Percentiles rank a stretch among this genome's conserved stretches.
Conservation (phyloP, 164 flowering plant species). For the Aristolochia californica region DNA sequence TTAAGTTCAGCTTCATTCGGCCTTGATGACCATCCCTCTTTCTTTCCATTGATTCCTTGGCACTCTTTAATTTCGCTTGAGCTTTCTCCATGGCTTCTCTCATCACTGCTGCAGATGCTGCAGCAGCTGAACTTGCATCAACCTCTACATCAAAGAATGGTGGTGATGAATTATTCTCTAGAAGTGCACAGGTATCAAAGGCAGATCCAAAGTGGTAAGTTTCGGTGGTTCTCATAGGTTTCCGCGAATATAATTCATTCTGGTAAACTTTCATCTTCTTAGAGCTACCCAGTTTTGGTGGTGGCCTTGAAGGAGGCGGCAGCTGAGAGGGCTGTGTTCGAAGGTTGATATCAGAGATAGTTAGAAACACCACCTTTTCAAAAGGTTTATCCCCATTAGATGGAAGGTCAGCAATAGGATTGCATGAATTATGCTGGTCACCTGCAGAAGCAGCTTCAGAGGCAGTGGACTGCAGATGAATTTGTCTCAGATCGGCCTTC, state of each 20-base stretch:
- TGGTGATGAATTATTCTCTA: constrained; percentile 31
- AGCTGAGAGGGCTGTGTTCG: constrained; percentile 57
- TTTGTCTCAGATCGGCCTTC: background rate
- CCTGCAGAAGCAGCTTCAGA: background rate
- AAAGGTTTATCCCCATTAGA: constrained; percentile 15
- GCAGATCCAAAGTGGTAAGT: background rate
- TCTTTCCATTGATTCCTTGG: constrained; percentile 43
- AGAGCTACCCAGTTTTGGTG: constrained; percentile 37
- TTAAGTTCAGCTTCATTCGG: constrained; percentile 18
- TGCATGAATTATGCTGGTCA: background rate
- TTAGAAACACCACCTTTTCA: constrained; percentile 24
- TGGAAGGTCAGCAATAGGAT: background rate
- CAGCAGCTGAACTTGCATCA: constrained; percentile 60
- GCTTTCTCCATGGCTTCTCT: constrained; percentile 64
- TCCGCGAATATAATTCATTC: background rate
- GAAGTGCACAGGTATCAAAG: constrained; percentile 19
- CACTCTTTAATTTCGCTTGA: constrained; percentile 46
- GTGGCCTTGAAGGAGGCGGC: constrained; percentile 84
- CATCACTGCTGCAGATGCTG: constrained; percentile 55
- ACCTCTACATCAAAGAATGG: constrained; percentile 65
- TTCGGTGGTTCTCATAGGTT: background rate
- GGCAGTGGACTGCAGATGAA: background rate
- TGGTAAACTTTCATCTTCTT: constrained; percentile 16
- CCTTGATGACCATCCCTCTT: constrained; percentile 33
- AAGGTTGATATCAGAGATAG: constrained; percentile 59